A percentile compares a stretch with the other conserved stretches of the same genome.
Conservation (phyloP, 2,329 filamentous ascomycete species). For the Parafenestella ontariensis region DNA sequence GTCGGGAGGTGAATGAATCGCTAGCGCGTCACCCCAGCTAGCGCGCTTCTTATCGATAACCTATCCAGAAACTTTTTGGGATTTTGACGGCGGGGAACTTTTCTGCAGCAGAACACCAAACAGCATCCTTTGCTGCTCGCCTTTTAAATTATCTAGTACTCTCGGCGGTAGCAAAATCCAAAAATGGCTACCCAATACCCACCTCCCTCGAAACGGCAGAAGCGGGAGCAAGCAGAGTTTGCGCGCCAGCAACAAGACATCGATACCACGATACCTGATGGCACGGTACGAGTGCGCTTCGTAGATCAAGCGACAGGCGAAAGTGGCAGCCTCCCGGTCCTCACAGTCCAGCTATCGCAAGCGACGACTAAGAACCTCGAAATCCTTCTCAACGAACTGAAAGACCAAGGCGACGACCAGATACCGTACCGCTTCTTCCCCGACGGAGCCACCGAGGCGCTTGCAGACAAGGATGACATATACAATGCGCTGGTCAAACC, state of each 20-base stretch:
- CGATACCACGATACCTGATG: slow-evolving; percentile 68
- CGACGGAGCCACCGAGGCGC: slow-evolving; percentile 50
- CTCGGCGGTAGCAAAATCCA: background rate
- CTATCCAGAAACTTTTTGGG: slow-evolving; percentile 21
- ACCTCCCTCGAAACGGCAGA: slow-evolving; percentile 88
- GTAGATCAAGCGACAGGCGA: slow-evolving; percentile 76
- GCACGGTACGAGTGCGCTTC: slow-evolving; percentile 86
- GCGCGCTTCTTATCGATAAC: slow-evolving; percentile 33
- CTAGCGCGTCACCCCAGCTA: slow-evolving; percentile 32
- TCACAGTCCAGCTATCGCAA: slow-evolving; percentile 79
- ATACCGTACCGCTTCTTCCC: slow-evolving; percentile 73
- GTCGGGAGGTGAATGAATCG: slow-evolving; percentile 6
- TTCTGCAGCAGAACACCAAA: background rate
- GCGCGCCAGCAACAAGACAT: slow-evolving; percentile 79
- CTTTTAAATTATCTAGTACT: background rate
- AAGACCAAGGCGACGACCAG: slow-evolving; percentile 70
- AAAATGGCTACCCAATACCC: slow-evolving; percentile 81
- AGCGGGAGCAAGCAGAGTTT: slow-evolving; percentile 74
- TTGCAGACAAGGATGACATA: slow-evolving; percentile 55
- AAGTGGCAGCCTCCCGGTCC: slow-evolving; percentile 72
- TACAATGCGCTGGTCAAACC: slow-evolving; percentile 50
- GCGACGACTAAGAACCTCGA: slow-evolving; percentile 90
- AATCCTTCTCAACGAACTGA: slow-evolving; percentile 81
- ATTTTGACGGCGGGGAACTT: background rate
- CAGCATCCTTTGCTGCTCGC: background rate